These are phyloP conservation scores for Saitozyma podzolica DNA, from an alignment of 768 basidiomycete species.

Conservation along the genomic window DNA sequence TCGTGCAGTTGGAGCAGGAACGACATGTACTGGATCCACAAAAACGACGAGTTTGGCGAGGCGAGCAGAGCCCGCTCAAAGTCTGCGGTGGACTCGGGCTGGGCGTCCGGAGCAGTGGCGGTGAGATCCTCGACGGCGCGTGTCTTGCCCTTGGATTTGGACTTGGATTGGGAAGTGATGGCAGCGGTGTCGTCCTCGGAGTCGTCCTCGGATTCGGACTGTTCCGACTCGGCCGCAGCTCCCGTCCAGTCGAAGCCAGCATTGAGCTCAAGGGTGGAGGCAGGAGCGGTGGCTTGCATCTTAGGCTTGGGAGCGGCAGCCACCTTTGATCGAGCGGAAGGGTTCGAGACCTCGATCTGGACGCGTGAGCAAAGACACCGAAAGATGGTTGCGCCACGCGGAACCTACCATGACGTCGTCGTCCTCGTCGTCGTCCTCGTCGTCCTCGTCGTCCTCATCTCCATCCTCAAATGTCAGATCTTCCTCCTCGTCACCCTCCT, in stretches of 20 bases:
- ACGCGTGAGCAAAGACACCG: constrained; percentile 12
- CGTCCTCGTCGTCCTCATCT: constrained; percentile 54
- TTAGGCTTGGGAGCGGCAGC: constrained; percentile 13
- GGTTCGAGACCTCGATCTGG: constrained; percentile 11
- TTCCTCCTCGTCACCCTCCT: constrained; percentile 53
- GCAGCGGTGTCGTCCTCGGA: constrained; percentile 48
- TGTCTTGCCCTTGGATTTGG: constrained; percentile 59
- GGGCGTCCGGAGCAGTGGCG: constrained; percentile 78
- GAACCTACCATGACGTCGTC: constrained; percentile 19
- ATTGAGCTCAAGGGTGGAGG: constrained; percentile 31
- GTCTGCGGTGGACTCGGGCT: constrained; percentile 87
- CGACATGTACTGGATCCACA: constrained; percentile 99
- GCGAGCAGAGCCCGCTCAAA: constrained; percentile 91
- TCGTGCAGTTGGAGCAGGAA: constrained; percentile 97
- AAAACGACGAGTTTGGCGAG: constrained; percentile 92
- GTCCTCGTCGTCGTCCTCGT: constrained; percentile 24
- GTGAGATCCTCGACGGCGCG: constrained; percentile 60
- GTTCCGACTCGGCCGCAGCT: constrained; percentile 25
- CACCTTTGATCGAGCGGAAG: constrained; percentile 27
- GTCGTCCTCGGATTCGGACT: constrained; percentile 33
- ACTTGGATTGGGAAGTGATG: constrained; percentile 57
- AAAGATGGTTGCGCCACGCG: background rate
- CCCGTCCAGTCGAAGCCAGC: constrained; percentile 53
- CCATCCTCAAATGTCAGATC: constrained; percentile 50
- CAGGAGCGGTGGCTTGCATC: constrained; percentile 11